Evolutionary conservation across 306 rosid species (phyloP), one percentile per base, ranked within the genome.

Genomic region (Pyrus bretschneideri): DNA sequence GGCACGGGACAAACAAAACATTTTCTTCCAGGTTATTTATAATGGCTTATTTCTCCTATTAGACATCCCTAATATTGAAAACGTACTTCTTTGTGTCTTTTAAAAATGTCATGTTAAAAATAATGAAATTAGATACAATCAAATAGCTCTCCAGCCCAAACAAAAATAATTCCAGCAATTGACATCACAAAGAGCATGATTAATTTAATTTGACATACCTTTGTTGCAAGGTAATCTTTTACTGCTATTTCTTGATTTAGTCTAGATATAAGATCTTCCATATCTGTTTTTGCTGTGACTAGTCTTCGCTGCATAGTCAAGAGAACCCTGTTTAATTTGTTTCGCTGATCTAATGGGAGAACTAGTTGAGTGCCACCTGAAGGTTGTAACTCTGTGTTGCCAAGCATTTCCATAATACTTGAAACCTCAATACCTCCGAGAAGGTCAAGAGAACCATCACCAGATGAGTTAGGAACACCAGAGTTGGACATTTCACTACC

Each of bases 181-280:
- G 38, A 72, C 14, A 76, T n/a, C 21, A 70, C 13, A 72, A 76
- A 80, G 61, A 38, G 33, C 71, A 77, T 62, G 77, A 35, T 54
- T 29, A 40, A 72, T n/a, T 8, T 40, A 29, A 62, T 31, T 76
- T 52, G 33, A 62, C 75, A 66, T 81, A 96, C 99, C 99, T 93
- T 96, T 64, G 98, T 91, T 52, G 93, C 77, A 72, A 96, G 94
- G 81, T 93, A 96, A 85, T 91, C 99, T 80, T 96, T 96, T 64
- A 89, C 93, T 18, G 99, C 93, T 52, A 88, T 91, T 92, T 96
- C 99, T 88, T 96, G 98, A 85, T 93, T 86, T 72, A 96, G 76
- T 84, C 99, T 96, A 60, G 91, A 91, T 67, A 96, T 86, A 80
- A 96, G 94, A 86, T 96, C 99, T 90, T 96, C 99, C 96, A 88